Base-by-base conservation (phyloP, 225 moss, liverwort and hornwort genomes). In the Pleurozium schreberi region DNA sequence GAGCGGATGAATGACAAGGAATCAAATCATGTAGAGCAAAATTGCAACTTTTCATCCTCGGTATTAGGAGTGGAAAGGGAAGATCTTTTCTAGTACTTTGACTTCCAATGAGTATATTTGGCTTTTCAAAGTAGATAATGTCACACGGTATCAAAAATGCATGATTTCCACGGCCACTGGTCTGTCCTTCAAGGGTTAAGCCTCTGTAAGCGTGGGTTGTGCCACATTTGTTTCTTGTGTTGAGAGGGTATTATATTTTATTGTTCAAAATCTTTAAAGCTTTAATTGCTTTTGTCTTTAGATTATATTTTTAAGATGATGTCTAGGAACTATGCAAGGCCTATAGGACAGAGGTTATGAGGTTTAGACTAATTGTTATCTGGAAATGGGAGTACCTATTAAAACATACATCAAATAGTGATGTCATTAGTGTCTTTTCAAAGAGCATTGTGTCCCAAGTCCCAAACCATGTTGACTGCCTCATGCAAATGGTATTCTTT, bases 311-410 rank as follows among this genome's bases (percentile, higher is more conserved):
- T 73, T 3, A 28, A 0, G 5, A 28, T 73, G 45, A 45, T 2
- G 1, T 26, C 0, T 0, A 73, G 6, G 30, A 28, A 28, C 0
- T 16, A 1, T 43, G 2, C 1, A 45, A 0, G 1, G 27, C 9
- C 1, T 27, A 1, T 2, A 16, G 2, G 43, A 43, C 1, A 43
- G 4, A 27, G 0, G 8, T 45, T 26, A 3, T 45, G 1, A 17
- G 3, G 0, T 28, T 71, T 45, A 45, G 10, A 28, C 1, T 10
- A 0, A 73, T 17, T 0, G 0, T 5, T 3, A 0, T 73, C 1
- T 73, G 0, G 45, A 28, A 45, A 17, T 45, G 10, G 28, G 3
- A 45, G 2, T 45, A 16, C 10, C 9, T 43, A 42, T 42, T 14
- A 42, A 42, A 42, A 40, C 14, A 70, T 8, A 42, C 5, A 14